These are phyloP conservation scores for Erodium maritimum DNA, from an alignment of 345 rosid species.

Conservation along the genomic window DNA sequence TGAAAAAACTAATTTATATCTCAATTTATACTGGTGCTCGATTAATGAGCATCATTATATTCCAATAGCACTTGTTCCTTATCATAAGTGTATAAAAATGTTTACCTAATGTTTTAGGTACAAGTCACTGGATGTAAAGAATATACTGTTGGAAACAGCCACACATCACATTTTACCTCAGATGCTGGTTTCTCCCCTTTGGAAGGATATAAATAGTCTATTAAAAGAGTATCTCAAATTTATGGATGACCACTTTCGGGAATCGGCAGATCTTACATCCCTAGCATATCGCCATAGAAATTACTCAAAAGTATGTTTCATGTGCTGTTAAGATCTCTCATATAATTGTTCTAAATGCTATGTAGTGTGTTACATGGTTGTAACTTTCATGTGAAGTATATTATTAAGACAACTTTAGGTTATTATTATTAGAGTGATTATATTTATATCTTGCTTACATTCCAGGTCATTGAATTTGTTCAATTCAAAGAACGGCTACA, in stretches of 20 bases:
- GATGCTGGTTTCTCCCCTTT: constrained; percentile 74
- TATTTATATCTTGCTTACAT: constrained; percentile 10
- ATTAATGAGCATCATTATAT: not conserved
- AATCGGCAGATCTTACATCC: constrained; percentile 94
- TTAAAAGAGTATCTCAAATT: constrained; percentile 84
- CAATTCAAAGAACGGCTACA: constrained; percentile 84
- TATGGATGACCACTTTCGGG: constrained; percentile 97
- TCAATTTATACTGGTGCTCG: constrained; percentile 1
- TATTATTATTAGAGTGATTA: not conserved
- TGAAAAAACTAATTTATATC: constrained; percentile 16
- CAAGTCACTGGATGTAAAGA: constrained; percentile 91
- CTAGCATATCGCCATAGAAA: constrained; percentile 96
- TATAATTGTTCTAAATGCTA: not conserved
- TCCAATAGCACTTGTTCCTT: not conserved
- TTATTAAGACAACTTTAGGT: too few species aligned
- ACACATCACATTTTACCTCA: constrained; percentile 80
- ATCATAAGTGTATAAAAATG: constrained; percentile 9
- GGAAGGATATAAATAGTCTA: constrained; percentile 57
- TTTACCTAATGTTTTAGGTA: constrained; percentile 37
- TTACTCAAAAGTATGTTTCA: constrained; percentile 69
- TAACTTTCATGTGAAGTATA: not conserved
- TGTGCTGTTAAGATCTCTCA: constrained; percentile 1
- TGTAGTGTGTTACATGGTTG: not conserved
- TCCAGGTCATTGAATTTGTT: constrained; percentile 91
- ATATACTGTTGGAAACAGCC: constrained; percentile 85